Conservation (phyloP, 805 yeast genomes). For the Starmerella vitae region DNA sequence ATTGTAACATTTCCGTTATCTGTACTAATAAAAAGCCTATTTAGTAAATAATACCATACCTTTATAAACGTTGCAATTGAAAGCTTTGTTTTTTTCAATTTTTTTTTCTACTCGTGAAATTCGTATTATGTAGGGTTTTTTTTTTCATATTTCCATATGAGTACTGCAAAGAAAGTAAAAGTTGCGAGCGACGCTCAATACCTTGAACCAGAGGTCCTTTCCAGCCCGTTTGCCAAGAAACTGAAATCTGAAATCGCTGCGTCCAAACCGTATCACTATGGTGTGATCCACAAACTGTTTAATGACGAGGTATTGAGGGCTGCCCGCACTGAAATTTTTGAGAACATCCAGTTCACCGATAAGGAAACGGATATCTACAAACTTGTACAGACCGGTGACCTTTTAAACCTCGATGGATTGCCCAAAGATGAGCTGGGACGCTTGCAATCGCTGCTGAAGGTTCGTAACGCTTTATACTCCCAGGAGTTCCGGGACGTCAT, state of each 20-base stretch:
- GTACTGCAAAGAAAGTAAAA: constrained; percentile 1
- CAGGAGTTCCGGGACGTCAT: constrained; percentile 69
- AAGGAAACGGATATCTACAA: constrained; percentile 96
- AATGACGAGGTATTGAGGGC: constrained; percentile 62
- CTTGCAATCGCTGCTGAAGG: constrained; percentile 59
- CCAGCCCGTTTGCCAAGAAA: constrained; percentile 9
- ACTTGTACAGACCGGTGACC: constrained; percentile 71
- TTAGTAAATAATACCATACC: too few species aligned
- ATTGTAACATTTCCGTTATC: too few species aligned
- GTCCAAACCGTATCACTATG: constrained; percentile 81
- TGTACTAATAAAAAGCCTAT: too few species aligned
- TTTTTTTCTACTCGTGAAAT: too few species aligned
- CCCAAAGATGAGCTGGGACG: constrained; percentile 59
- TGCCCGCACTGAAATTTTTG: constrained; percentile 73
- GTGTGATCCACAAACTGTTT: constrained; percentile 58
- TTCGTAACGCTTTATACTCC: constrained; percentile 80
- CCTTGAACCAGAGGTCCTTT: constrained; percentile 9
- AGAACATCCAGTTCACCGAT: constrained; percentile 75
- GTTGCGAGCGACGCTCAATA: constrained; percentile 4
- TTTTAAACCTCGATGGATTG: constrained; percentile 82
- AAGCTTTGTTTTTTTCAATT: too few species aligned
- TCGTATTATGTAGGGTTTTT: too few species aligned
- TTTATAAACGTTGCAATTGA: too few species aligned
- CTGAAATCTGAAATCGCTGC: constrained; percentile 29
- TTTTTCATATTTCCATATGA: too few species aligned